Percentiles rank a stretch among this genome's conserved stretches.
These are phyloP conservation scores for Pythium chondricola DNA, from an alignment of 352 stramenopile genomes.

Conservation along the genomic window DNA sequence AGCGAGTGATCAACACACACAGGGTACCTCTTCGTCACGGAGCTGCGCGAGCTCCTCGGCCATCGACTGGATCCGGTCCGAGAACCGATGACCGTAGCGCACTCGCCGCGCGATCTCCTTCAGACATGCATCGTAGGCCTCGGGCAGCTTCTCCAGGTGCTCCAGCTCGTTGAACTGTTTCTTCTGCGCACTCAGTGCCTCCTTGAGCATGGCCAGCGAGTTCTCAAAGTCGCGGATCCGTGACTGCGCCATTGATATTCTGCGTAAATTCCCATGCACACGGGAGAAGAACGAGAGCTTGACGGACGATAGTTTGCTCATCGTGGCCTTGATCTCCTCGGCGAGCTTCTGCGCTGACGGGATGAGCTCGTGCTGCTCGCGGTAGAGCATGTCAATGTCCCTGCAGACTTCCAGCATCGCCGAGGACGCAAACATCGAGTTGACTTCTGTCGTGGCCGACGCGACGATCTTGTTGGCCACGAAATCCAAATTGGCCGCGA, in stretches of 20 bases:
- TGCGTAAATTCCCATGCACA: slow-evolving; percentile 55
- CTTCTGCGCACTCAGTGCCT: slow-evolving; percentile 69
- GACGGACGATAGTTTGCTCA: slow-evolving; percentile 46
- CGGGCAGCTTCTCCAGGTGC: slow-evolving; percentile 75
- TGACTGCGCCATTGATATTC: slow-evolving; percentile 75
- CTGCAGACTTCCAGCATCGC: slow-evolving; percentile 78
- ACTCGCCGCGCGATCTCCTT: slow-evolving; percentile 72
- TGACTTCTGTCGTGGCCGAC: slow-evolving; percentile 39
- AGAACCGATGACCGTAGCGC: slow-evolving; percentile 69
- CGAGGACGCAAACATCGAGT: slow-evolving; percentile 75
- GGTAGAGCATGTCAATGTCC: slow-evolving; percentile 72
- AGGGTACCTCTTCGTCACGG: slow-evolving; percentile 64
- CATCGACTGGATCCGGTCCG: slow-evolving; percentile 79
- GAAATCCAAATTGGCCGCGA: slow-evolving; percentile 58
- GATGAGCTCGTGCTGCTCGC: slow-evolving; percentile 71
- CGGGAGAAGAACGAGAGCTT: slow-evolving; percentile 48
- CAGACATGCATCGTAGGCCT: slow-evolving; percentile 74
- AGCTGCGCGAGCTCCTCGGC: slow-evolving; percentile 78
- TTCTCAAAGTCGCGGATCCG: slow-evolving; percentile 89
- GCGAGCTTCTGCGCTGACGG: slow-evolving; percentile 59
- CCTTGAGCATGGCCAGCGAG: slow-evolving; percentile 73
- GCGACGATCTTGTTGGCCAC: slow-evolving; percentile 63
- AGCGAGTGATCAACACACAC: too few relatives aligned
- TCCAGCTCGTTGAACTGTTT: slow-evolving; percentile 83
- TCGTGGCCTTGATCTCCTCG: slow-evolving; percentile 45